Base-by-base conservation (phyloP, 2,329 filamentous ascomycete genomes). In the Aspergillus persii region DNA sequence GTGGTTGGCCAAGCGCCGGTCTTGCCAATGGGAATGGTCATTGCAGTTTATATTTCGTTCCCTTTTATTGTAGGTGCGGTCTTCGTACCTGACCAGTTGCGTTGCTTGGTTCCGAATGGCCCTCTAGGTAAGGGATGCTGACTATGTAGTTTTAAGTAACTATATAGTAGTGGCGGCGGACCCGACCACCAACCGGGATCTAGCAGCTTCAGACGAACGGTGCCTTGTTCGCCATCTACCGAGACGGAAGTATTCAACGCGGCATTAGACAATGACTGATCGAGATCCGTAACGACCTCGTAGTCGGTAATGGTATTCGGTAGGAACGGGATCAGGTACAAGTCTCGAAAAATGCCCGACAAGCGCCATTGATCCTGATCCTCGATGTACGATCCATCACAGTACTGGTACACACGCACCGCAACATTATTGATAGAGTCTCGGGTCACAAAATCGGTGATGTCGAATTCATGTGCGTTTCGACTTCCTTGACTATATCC, bases 381-480 rank as follows among this genome's bases (percentile, higher is more conserved):
- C 69, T 90, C 88, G 36, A 90, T 86, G 64, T 90, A 90, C 0
- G 84, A 84, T 1, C 85, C 88, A 63, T 89, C 87, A 36, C 82
- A 89, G 79, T 84, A 89, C 68, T 90, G 86, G 62, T 90, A 90
- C 0, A 90, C 88, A n/a, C 82, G 79, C 0, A 90, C 85, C 8
- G 82, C 79, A 1, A 91, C 68, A 1, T 76, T 78, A 61, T 53
- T 53, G 33, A 11, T 53, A 5, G 18, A 5, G 90, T 91, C 72
- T 6, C 70, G 68, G 23, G 75, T 70, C 1, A 90, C 74, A 33
- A 80, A 74, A 0, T 75, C 65, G 0, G 86, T 86, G 11, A 91
- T 76, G 61, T 91, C 89, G 64, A 90, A 91, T 68, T 91, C 89
- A 7, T 85, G 81, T 0, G 88, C 81, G 64, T 91, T 91, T 41